Conservation (phyloP, 2,329 filamentous ascomycete species). For the Colletotrichum eremochloae region DNA sequence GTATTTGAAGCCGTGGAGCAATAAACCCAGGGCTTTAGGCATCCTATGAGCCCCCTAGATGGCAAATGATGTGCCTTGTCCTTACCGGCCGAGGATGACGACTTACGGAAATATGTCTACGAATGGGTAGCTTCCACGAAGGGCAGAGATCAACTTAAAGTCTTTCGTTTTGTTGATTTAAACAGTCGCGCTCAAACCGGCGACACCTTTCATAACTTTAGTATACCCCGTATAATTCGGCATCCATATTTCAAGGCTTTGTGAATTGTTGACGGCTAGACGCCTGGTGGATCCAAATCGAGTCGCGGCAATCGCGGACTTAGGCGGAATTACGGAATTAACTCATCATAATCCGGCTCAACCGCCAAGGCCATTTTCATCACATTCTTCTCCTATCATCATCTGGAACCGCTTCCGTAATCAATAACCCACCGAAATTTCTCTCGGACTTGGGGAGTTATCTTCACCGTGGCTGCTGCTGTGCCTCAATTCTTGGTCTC, state of each 20-base stretch:
- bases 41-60: too few species aligned
- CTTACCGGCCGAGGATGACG: too few species aligned
- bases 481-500: neutral
- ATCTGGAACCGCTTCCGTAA: neutral
- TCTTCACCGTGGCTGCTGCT: neutral
- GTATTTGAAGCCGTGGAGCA: too few species aligned
- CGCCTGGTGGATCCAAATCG: conserved; percentile 3
- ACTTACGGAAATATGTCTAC: too few species aligned
- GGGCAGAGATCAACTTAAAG: too few species aligned
- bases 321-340: conserved; percentile 31
- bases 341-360: neutral
- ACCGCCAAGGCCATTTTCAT: neutral
- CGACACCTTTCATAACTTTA: neutral
- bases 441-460: conserved; percentile 36
- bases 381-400: conserved; percentile 1
- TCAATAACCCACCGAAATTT: neutral
- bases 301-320: conserved; percentile 4
- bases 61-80: too few species aligned
- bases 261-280: neutral
- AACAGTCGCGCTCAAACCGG: neutral
- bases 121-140: too few species aligned
- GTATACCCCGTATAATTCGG: neutral
- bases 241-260: neutral
- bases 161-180: neutral
- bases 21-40: too few species aligned